Conservation (phyloP, 345 rosid genomes). For the Hirschfeldia incana region DNA sequence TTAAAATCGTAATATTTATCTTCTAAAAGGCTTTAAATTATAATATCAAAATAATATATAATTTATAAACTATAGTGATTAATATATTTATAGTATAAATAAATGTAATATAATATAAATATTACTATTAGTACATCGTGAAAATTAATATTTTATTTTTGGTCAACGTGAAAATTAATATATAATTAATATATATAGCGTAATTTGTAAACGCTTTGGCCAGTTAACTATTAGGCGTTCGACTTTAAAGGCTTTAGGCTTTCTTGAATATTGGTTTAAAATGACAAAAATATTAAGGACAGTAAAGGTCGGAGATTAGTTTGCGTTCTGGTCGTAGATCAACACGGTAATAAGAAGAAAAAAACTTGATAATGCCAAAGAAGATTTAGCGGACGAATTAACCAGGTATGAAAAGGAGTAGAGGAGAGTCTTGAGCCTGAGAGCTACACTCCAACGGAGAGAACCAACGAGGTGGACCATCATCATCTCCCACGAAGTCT, state of each 20-base stretch:
- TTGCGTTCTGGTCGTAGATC: not conserved
- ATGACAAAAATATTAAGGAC: not conserved
- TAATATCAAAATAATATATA: too few species aligned
- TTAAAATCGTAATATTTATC: not conserved
- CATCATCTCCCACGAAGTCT: slow-evolving; percentile 24
- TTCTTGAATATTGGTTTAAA: not conserved
- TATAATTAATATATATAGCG: not conserved
- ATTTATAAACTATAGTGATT: not conserved
- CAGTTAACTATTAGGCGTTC: not conserved
- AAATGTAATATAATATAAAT: too few species aligned
- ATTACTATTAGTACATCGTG: not conserved
- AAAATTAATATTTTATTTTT: too few species aligned
- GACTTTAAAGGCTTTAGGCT: not conserved
- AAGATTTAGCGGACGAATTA: not conserved
- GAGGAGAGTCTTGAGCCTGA: slow-evolving; percentile 43
- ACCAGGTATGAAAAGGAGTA: slow-evolving; percentile 61
- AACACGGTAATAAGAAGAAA: not conserved
- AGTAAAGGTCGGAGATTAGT: not conserved
- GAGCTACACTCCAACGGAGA: slow-evolving; percentile 52
- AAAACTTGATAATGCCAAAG: not conserved
- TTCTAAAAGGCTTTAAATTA: not conserved
- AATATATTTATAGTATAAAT: not conserved
- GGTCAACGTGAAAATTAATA: too few species aligned
- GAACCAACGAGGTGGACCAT: slow-evolving; percentile 74
- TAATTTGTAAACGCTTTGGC: not conserved